Conservation (phyloP, 306 rosid species). For the Ziziphus jujuba region DNA sequence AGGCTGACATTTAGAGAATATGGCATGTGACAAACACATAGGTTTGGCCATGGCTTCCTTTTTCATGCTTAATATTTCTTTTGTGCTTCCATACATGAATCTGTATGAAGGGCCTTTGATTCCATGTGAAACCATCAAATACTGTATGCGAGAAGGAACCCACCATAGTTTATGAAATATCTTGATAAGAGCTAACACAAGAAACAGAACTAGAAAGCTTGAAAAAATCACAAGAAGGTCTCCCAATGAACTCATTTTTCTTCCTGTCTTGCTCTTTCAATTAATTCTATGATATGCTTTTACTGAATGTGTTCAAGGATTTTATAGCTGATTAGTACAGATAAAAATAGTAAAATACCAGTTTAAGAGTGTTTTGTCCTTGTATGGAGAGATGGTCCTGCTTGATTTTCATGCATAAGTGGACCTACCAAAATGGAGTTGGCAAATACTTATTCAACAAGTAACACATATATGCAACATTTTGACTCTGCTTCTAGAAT, state of each 20-base stretch:
- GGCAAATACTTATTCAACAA: no score
- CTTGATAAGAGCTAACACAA: neutral
- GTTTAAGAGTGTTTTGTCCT: no score
- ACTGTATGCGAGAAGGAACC: slow-evolving; percentile 16
- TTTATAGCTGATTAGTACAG: no score
- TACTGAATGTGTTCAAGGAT: no score
- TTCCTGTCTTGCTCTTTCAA: neutral
- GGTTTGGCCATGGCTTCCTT: slow-evolving; percentile 18
- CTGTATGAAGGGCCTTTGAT: slow-evolving; percentile 28
- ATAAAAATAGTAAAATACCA: no score
- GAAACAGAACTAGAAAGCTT: neutral
- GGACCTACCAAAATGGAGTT: no score
- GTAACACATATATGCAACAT: no score
- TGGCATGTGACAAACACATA: slow-evolving; percentile 16
- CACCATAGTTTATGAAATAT: slow-evolving; percentile 19
- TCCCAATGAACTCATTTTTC: neutral
- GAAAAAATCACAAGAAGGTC: neutral
- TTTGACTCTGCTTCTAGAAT: no score
- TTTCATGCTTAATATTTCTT: slow-evolving; percentile 14
- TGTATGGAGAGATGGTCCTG: no score
- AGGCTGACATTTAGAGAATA: slow-evolving; percentile 18
- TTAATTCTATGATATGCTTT: no score
- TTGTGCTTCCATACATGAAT: slow-evolving; percentile 25
- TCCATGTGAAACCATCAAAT: slow-evolving; percentile 20
- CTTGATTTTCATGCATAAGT: no score